These are phyloP conservation scores for Takashimella koratensis DNA, from an alignment of 1,284 basidiomycete genomes.

Conservation along the genomic window DNA sequence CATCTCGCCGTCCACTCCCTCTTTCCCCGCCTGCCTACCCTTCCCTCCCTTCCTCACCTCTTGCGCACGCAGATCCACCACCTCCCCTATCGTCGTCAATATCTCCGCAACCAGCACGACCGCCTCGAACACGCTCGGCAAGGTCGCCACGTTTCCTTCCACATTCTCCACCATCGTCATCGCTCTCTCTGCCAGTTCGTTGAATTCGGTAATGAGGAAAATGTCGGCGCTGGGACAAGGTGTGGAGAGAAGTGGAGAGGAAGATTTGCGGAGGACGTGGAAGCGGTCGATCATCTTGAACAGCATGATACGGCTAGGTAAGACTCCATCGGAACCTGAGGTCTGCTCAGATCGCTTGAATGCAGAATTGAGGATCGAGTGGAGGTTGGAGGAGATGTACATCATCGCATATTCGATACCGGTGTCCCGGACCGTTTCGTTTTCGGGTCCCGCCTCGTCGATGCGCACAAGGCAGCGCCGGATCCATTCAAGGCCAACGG, in stretches of 20 bases:
- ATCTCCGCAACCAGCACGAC: slow-evolving; percentile 73
- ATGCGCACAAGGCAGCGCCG: slow-evolving; percentile 56
- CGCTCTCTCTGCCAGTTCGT: slow-evolving; percentile 9
- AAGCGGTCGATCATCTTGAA: slow-evolving; percentile 80
- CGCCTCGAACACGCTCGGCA: slow-evolving; percentile 65
- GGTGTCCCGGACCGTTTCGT: slow-evolving; percentile 64
- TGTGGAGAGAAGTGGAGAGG: slow-evolving; percentile 20
- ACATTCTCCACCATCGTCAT: neutral
- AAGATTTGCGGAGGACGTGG: slow-evolving; percentile 48
- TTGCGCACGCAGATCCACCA: too few relatives aligned
- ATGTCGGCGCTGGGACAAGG: slow-evolving; percentile 1
- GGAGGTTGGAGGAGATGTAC: slow-evolving; percentile 16
- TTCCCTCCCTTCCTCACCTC: slow-evolving; percentile 9
- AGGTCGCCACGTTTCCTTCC: slow-evolving; percentile 6
- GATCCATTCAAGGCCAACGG: slow-evolving; percentile 27
- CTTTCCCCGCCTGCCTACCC: slow-evolving; percentile 7
- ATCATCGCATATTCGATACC: neutral
- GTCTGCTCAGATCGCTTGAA: slow-evolving; percentile 36
- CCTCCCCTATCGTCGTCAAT: slow-evolving; percentile 53
- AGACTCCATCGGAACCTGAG: slow-evolving; percentile 60
- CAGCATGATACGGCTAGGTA: slow-evolving; percentile 76
- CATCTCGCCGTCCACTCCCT: neutral
- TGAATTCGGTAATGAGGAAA: slow-evolving; percentile 23
- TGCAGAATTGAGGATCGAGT: neutral
- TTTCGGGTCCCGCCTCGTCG: slow-evolving; percentile 54